Evolutionary conservation across 1,139 yeast genomes (phyloP).

Genomic region (Pneumocystis carinii): DNA sequence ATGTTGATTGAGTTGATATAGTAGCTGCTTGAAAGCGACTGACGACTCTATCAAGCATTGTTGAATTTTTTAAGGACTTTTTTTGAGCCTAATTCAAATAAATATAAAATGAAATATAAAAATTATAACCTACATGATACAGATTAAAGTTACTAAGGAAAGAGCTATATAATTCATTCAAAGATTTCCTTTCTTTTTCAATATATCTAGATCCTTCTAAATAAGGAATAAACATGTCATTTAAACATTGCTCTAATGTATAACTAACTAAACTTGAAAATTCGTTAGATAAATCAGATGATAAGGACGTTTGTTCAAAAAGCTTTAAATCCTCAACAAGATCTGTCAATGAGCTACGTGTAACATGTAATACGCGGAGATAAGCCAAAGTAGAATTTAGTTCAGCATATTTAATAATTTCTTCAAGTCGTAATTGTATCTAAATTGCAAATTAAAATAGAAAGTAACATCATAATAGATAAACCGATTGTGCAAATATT

Average conservation of each 20-base stretch:
- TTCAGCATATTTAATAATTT: slow-evolving; percentile 48
- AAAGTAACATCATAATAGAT: neutral
- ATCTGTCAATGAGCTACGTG: slow-evolving; percentile 46
- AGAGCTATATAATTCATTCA: slow-evolving; percentile 44
- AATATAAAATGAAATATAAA: neutral
- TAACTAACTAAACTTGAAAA: slow-evolving; percentile 26
- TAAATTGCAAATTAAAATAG: slow-evolving; percentile 15
- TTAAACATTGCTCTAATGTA: slow-evolving; percentile 55
- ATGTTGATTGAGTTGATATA: neutral
- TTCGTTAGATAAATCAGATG: slow-evolving; percentile 5
- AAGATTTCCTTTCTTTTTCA: slow-evolving; percentile 52
- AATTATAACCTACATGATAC: slow-evolving; percentile 13
- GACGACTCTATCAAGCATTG: slow-evolving; percentile 8
- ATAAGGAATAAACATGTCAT: slow-evolving; percentile 60
- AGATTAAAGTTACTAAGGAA: slow-evolving; percentile 16
- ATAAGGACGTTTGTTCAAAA: slow-evolving; percentile 20
- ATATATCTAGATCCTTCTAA: slow-evolving; percentile 57
- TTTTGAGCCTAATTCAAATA: slow-evolving; percentile 4
- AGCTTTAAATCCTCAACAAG: slow-evolving; percentile 55
- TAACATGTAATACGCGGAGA: slow-evolving; percentile 56
- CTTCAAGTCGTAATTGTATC: slow-evolving; percentile 51
- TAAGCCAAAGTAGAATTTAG: slow-evolving; percentile 57
- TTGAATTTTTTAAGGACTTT: slow-evolving; percentile 8
- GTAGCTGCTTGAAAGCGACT: slow-evolving; percentile 4
- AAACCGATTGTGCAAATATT: slow-evolving; percentile 49